Evolutionary conservation across 306 rosid genomes (phyloP).

Genomic region (Medicago ruthenica): DNA sequence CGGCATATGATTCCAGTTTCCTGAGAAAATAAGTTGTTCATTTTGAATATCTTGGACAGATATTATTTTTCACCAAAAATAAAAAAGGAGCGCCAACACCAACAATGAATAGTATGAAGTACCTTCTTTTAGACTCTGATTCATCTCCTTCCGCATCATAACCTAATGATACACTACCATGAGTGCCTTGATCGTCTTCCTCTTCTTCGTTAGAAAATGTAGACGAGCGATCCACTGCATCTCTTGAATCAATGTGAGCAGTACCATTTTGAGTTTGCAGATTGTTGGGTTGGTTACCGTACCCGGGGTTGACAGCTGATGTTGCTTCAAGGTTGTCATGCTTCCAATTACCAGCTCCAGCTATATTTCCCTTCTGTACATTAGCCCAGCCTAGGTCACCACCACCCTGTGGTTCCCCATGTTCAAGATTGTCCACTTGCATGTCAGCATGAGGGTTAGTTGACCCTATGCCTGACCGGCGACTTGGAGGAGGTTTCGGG

Average conservation of each 20-base stretch:
- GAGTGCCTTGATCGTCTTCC: conserved; percentile 88
- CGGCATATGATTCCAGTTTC: conserved; percentile 88
- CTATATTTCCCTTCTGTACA: conserved; percentile 57
- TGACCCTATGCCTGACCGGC: conserved; percentile 74
- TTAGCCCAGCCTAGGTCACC: conserved; percentile 63
- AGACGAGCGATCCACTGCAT: conserved; percentile 83
- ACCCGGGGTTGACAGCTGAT: conserved; percentile 74
- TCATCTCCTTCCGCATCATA: conserved; percentile 93
- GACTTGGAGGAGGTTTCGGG: conserved; percentile 76
- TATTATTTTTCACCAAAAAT: conserved; percentile 25
- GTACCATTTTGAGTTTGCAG: conserved; percentile 72
- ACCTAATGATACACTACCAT: conserved; percentile 85
- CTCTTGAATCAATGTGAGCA: conserved; percentile 66
- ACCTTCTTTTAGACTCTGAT: conserved; percentile 96
- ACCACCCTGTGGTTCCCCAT: conserved; percentile 62
- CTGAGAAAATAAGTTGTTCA: conserved; percentile 53
- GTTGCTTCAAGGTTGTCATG: conserved; percentile 80
- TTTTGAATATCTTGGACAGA: conserved; percentile 35
- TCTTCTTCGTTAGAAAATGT: conserved; percentile 93
- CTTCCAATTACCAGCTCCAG: conserved; percentile 70
- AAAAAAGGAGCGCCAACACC: conserved; percentile 26
- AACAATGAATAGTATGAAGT: conserved; percentile 35
- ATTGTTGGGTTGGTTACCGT: conserved; percentile 64
- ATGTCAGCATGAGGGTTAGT: conserved; percentile 58
- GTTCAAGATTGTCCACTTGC: conserved; percentile 71